Evolutionary conservation across 768 basidiomycete genomes (phyloP).

Genomic region (Suillus occidentalis): DNA sequence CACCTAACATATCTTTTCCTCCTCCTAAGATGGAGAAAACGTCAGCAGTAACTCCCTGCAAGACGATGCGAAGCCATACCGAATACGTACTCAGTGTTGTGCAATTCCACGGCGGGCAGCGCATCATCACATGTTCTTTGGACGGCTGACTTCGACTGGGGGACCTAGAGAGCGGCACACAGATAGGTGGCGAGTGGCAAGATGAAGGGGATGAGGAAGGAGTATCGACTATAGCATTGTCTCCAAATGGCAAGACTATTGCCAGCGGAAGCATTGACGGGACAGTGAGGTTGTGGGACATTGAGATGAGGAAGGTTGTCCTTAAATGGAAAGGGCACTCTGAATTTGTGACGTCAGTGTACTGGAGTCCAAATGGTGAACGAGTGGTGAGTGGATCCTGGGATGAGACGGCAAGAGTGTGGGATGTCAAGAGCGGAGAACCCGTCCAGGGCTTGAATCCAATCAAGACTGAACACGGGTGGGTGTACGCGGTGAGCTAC

Average conservation of each 20-base stretch:
- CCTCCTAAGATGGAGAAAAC: not conserved
- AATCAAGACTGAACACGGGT: not conserved
- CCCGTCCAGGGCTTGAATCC: not conserved
- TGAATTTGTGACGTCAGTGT: not conserved
- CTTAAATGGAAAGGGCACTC: not conserved
- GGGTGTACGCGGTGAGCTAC: not conserved
- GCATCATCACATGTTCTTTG: conserved; percentile 9
- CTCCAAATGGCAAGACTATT: not conserved
- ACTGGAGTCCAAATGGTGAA: conserved; percentile 8
- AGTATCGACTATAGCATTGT: not conserved
- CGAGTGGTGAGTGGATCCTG: conserved; percentile 12
- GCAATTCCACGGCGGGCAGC: not conserved
- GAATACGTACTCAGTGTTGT: fast-evolving
- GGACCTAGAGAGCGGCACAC: conserved; percentile 27
- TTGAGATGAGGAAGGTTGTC: not conserved
- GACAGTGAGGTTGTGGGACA: no score
- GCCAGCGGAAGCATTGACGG: no score
- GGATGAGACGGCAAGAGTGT: conserved; percentile 11
- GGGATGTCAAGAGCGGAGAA: not conserved
- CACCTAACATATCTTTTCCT: not conserved
- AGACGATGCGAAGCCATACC: not conserved
- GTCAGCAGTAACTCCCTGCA: not conserved
- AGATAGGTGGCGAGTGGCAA: not conserved
- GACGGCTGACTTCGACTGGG: conserved; percentile 14
- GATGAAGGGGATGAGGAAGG: conserved; percentile 6